Evolutionary conservation across 352 stramenopile species (phyloP), one percentile per base, ranked within the genome.

Genomic region (Elongisporangium prolatum): DNA sequence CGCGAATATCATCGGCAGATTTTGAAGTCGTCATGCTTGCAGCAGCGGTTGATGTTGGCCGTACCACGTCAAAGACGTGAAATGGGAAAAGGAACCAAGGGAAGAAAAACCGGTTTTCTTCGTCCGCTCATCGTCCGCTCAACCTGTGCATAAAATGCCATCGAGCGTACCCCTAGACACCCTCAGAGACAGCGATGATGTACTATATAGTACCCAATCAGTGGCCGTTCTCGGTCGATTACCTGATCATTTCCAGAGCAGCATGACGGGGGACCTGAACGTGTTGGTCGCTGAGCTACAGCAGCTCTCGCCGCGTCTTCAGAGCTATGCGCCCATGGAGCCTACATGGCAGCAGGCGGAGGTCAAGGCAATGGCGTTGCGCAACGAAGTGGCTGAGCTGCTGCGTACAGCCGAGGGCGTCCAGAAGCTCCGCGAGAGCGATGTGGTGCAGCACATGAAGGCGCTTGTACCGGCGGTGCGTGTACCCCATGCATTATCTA

Each of bases 311-410:
- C 80, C 80, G 57, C 75, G 72, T 9, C 58, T 93, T 34, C 65
- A 79, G n/a, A 75, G 65, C 24, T 93, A 81, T 55, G 77, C 86
- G 52, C 83, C 83, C 10, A 38, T 37, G 14, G 69, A 87, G 21
- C 62, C 69, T 3, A 67, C 63, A 1, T 93, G 78, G 80, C 77
- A 87, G 58, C 69, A 89, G 78, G 80, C 78, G 0, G 79, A 86
- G 63, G 68, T 73, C 34, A 71, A 67, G 28, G 80, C 69, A 37
- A 59, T 89, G 17, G 61, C 66, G 18, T 63, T 75, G 37, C 77
- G 80, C n/a, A 69, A 82, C 17, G 63, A 83, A 17, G 61, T 93
- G 21, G 69, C 86, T 18, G 60, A 48, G 16, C 64, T 89, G 37
- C 60, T 93, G 28, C 56, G 61, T 9, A 82, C 80, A 7, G 57